Evolutionary conservation across 1,284 basidiomycete genomes (phyloP), one percentile per base, ranked within the genome.

Genomic region (Cryptococcus sp.): DNA sequence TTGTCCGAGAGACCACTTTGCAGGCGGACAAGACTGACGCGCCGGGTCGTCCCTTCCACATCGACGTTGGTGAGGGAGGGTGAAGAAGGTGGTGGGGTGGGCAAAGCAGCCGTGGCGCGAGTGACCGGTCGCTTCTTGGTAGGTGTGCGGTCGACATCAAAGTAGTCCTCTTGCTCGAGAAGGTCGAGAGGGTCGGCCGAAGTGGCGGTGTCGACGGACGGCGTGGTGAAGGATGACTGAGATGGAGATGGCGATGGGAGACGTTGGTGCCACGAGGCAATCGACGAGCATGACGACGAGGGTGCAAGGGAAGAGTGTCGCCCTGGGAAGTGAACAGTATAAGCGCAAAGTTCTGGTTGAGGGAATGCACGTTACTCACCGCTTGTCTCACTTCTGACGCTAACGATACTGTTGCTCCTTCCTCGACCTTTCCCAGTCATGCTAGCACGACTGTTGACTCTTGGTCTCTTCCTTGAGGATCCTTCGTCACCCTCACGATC

Each of bases 1-100:
- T 47, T n/a, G 40, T 61, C 62, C 1, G 55, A 54, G 6, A 23
- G 25, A 23, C 45, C 51, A 30, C 55, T 60, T 25, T 64, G 54
- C 51, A 71, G 54, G 4, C 67, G 61, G 42, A 71, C 54, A 13
- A 69, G 56, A 19, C 50, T 52, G 30, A 71, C 62, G 13, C 67
- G 61, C 39, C 63, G 54, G 16, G 61, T 53, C 2, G 68, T 60
- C 5, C 45, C 41, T 16, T 61, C 58, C 43, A 71, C 56, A 19
- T 63, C 62, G n/a, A 55, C 64, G 15, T 53, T 45, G n/a, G 40
- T 30, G 15, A 62, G 25, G 6, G 58, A 49, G 7, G 71, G 71
- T 2, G 65, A 68, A 0, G 70, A 70, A 1, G 69, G 71, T 3
- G 73, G 75, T 1, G 73, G 72, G 8, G 75, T 72, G 25, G 70